Evolutionary conservation across 2,329 filamentous ascomycete species (phyloP).

Genomic region (Neopestalotiopsis rosae): DNA sequence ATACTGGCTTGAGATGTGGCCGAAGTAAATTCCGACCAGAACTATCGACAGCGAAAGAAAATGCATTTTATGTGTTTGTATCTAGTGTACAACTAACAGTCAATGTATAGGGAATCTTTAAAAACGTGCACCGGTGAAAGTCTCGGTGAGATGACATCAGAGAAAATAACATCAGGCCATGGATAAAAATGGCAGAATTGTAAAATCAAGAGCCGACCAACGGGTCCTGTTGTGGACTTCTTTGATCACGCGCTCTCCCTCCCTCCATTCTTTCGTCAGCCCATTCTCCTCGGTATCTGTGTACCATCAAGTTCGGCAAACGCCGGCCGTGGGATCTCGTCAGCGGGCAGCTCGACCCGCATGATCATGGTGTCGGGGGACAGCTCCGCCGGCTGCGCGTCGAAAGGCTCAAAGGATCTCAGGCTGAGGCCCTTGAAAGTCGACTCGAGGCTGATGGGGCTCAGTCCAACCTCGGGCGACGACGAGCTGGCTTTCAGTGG

Average conservation of each 20-base stretch:
- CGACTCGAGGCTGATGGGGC: slow-evolving; percentile 5
- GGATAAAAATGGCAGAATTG: background rate
- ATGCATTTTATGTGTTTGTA: background rate
- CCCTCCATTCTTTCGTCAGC: background rate
- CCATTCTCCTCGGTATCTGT: slow-evolving; percentile 1
- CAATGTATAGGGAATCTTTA: background rate
- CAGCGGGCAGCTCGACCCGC: slow-evolving; percentile 12
- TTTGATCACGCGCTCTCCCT: background rate
- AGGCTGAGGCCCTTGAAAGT: slow-evolving; percentile 3
- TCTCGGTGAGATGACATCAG: background rate
- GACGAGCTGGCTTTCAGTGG: slow-evolving; percentile 9
- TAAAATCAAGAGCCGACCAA: background rate
- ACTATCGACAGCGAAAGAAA: background rate
- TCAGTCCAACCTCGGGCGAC: slow-evolving; percentile 8
- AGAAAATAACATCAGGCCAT: background rate
- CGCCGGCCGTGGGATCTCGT: background rate
- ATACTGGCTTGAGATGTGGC: too few relatives aligned
- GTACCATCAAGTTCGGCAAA: slow-evolving; percentile 3
- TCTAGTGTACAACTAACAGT: background rate
- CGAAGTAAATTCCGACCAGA: background rate
- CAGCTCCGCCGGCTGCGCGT: slow-evolving; percentile 11
- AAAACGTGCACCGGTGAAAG: background rate
- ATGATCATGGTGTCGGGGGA: slow-evolving; percentile 8
- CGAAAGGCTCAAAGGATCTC: background rate
- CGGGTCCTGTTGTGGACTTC: background rate